Evolutionary conservation across 306 rosid species (phyloP).

Genomic region (Cicer bijugum): DNA sequence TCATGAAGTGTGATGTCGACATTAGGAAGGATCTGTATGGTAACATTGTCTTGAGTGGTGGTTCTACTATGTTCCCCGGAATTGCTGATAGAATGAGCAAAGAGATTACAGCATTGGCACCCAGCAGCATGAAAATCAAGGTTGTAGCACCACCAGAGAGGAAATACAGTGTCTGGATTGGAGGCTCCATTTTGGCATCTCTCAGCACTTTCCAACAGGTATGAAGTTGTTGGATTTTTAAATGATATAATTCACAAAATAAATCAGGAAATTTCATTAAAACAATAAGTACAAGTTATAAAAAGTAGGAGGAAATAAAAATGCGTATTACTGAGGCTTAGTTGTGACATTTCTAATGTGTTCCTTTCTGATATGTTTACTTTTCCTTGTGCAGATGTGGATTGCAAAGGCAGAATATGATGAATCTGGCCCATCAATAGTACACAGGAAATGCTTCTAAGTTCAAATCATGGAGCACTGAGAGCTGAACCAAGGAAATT

Average conservation of each 20-base stretch:
- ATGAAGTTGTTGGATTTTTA: slow-evolving; percentile 8
- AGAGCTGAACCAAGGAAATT: slow-evolving; percentile 57
- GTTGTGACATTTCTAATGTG: not conserved
- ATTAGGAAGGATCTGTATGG: slow-evolving; percentile 64
- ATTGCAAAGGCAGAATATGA: slow-evolving; percentile 93
- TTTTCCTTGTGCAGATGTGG: slow-evolving; percentile 77
- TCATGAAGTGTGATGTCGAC: slow-evolving; percentile 63
- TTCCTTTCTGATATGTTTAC: slow-evolving; percentile 32
- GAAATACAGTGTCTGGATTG: slow-evolving; percentile 67
- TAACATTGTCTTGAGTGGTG: slow-evolving; percentile 66
- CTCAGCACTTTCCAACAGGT: slow-evolving; percentile 70
- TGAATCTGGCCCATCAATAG: slow-evolving; percentile 96
- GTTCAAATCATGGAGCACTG: slow-evolving; percentile 54
- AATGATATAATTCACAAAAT: slow-evolving; percentile 1
- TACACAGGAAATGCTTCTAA: slow-evolving; percentile 99
- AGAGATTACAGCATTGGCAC: slow-evolving; percentile 63
- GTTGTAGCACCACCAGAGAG: slow-evolving; percentile 65
- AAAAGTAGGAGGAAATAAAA: slow-evolving; percentile 2
- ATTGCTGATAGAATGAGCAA: slow-evolving; percentile 68
- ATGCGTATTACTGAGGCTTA: slow-evolving; percentile 12
- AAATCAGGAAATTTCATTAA: slow-evolving; percentile 3
- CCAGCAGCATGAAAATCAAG: slow-evolving; percentile 62
- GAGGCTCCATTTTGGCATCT: slow-evolving; percentile 65
- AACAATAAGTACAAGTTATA: slow-evolving; percentile 13
- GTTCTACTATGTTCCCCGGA: slow-evolving; percentile 65